Evolutionary conservation across 2,329 filamentous ascomycete species (phyloP).

Genomic region (Lasiodiplodia citricola): DNA sequence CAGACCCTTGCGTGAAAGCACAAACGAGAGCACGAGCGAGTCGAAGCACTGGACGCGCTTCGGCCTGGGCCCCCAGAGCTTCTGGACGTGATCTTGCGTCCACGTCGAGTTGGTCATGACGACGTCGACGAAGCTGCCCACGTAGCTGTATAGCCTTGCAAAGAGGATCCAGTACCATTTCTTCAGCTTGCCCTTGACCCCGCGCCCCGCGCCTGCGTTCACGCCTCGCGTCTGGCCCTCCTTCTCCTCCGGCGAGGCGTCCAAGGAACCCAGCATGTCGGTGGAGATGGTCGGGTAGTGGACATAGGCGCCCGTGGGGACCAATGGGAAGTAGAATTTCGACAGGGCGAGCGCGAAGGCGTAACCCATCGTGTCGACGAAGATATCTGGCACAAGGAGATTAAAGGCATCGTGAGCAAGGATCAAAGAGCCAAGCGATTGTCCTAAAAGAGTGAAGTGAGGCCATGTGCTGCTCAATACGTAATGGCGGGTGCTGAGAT

Average conservation of each 20-base stretch:
- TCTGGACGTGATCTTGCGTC: conserved; percentile 78
- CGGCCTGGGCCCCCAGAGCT: conserved; percentile 30
- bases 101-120: conserved; percentile 98
- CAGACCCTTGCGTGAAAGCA: conserved; percentile 13
- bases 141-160: conserved; percentile 78
- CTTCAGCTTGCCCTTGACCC: conserved; percentile 73
- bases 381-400: conserved; percentile 90
- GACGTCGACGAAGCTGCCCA: conserved; percentile 83
- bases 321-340: conserved; percentile 77
- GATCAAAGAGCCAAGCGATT: conserved; percentile 85
- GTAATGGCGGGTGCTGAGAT: conserved; percentile 85
- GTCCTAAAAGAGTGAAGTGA: conserved; percentile 90
- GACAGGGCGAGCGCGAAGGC: conserved; percentile 85
- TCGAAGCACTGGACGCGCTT: conserved; percentile 17
- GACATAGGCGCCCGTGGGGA: conserved; percentile 91
- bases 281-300: conserved; percentile 99
- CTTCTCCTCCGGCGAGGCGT: conserved; percentile 55
- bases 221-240: conserved; percentile 55
- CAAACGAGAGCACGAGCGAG: conserved; percentile 24
- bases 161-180: conserved; percentile 86
- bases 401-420: conserved; percentile 91
- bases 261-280: conserved; percentile 87
- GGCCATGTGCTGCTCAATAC: conserved; percentile 89
- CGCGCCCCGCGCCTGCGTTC: conserved; percentile 81
- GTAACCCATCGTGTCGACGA: conserved; percentile 98